Evolutionary conservation across 371 early-diverging fungal genomes (phyloP).

Genomic region (Zychaea mexicana): DNA sequence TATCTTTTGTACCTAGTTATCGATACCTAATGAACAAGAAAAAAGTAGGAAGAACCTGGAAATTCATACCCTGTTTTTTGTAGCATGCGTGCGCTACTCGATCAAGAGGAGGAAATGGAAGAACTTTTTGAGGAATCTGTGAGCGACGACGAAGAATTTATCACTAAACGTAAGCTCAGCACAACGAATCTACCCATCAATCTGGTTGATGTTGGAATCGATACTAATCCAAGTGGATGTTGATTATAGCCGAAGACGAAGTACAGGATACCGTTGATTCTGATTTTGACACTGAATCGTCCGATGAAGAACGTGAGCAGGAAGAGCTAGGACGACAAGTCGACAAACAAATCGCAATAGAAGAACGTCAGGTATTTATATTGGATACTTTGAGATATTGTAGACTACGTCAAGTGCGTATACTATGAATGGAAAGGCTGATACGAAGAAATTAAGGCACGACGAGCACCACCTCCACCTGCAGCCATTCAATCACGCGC

Average conservation of each 20-base stretch:
- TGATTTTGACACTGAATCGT: slow-evolving; percentile 60
- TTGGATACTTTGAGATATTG: not conserved
- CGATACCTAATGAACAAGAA: not conserved
- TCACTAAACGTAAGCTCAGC: slow-evolving; percentile 36
- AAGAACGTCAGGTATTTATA: slow-evolving; percentile 38
- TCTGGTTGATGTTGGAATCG: too few relatives aligned
- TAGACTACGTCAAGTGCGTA: not conserved
- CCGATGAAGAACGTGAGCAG: slow-evolving; percentile 61
- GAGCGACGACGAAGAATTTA: slow-evolving; percentile 59
- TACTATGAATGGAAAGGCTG: not conserved
- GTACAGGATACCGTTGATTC: slow-evolving; percentile 64
- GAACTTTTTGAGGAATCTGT: slow-evolving; percentile 60
- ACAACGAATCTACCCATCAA: too few relatives aligned
- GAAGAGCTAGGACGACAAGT: slow-evolving; percentile 51
- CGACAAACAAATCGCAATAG: slow-evolving; percentile 45
- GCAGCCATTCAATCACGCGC: not conserved
- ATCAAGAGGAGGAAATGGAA: slow-evolving; percentile 64
- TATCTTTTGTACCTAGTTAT: not conserved
- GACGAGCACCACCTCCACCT: slow-evolving; percentile 10
- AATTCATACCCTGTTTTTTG: not conserved
- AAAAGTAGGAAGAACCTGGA: not conserved
- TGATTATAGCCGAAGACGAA: slow-evolving; percentile 18
- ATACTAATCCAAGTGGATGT: not conserved
- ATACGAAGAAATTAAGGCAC: slow-evolving; percentile 15
- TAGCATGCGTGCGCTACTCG: slow-evolving; percentile 59